Percentiles rank a stretch among this genome's conserved stretches.
Conservation (phyloP, 495 filamentous ascomycete species). For the Penicillium arizonense region DNA sequence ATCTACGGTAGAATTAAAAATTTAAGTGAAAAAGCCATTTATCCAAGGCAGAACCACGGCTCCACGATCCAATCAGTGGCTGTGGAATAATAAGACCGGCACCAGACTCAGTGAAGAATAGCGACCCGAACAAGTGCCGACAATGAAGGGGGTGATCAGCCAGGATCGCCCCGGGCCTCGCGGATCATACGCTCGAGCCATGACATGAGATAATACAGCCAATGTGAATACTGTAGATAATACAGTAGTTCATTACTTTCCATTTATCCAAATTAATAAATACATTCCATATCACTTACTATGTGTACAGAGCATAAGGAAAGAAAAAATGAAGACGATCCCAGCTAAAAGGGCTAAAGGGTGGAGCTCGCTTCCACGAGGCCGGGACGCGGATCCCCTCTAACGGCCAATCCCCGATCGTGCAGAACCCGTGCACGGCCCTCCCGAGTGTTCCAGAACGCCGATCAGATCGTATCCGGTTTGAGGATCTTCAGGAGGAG, state of each 20-base stretch:
- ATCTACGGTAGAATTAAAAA: not conserved
- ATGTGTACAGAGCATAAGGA: slow-evolving; percentile 13
- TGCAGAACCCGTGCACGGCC: slow-evolving; percentile 29
- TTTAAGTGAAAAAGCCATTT: slow-evolving; percentile 4
- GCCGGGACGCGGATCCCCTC: slow-evolving; percentile 14
- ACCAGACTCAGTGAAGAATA: slow-evolving; percentile 2
- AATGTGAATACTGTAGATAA: not conserved
- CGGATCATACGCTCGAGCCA: slow-evolving; percentile 23
- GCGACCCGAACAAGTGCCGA: slow-evolving; percentile 27
- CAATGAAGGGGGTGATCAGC: slow-evolving; percentile 15
- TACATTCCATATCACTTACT: not conserved
- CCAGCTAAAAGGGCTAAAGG: slow-evolving; percentile 10
- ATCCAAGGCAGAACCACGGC: slow-evolving; percentile 16
- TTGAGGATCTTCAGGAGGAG: slow-evolving; percentile 7
- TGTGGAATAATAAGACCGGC: slow-evolving; percentile 18
- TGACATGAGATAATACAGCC: slow-evolving; percentile 2
- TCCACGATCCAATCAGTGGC: slow-evolving; percentile 16
- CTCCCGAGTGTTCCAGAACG: slow-evolving; percentile 22
- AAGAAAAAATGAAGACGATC: slow-evolving; percentile 10
- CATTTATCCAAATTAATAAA: too few relatives aligned
- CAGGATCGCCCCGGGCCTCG: slow-evolving; percentile 17
- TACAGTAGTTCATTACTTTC: too few relatives aligned
- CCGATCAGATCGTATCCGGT: slow-evolving; percentile 18
- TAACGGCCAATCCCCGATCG: slow-evolving; percentile 24
- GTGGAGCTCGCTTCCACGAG: slow-evolving; percentile 34